Conservation (phyloP, 2,329 filamentous ascomycete species). For the Colletotrichum simmondsii region DNA sequence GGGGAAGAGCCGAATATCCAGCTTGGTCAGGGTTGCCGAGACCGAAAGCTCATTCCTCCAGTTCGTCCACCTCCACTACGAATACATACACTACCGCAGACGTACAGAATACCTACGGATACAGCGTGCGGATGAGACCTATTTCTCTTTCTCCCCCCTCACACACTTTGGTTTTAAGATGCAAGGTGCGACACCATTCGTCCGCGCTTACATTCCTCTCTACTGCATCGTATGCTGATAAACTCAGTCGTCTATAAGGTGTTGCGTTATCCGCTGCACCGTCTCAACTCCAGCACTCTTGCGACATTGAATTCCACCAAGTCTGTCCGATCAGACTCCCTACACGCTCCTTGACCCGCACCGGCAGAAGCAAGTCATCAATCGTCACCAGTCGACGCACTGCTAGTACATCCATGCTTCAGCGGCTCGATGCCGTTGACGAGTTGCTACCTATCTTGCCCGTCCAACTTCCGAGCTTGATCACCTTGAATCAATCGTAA, state of each 20-base stretch:
- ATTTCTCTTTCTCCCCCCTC: neutral
- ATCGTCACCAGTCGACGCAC: neutral
- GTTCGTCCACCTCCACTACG: neutral
- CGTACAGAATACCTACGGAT: neutral
- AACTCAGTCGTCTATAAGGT: neutral
- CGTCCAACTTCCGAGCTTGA: neutral
- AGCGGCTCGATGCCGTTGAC: neutral
- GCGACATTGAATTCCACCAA: constrained; percentile 11
- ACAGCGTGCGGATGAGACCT: neutral
- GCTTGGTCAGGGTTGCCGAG: constrained; percentile 9
- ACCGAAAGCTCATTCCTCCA: neutral
- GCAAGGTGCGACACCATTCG: neutral
- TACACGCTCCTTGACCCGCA: neutral
- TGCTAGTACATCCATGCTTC: neutral
- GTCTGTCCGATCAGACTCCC: neutral
- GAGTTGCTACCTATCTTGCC: neutral
- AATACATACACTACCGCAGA: neutral
- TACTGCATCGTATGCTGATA: neutral
- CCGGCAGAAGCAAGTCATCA: neutral
- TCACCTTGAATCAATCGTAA: neutral
- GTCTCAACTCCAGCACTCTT: constrained; percentile 4
- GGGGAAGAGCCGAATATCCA: constrained; percentile 25
- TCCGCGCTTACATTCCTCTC: neutral
- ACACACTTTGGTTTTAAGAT: neutral
- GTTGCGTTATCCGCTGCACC: neutral